Evolutionary conservation across 192 early-diverging fungal species (phyloP).

Genomic region (Coemansia sp.): DNA sequence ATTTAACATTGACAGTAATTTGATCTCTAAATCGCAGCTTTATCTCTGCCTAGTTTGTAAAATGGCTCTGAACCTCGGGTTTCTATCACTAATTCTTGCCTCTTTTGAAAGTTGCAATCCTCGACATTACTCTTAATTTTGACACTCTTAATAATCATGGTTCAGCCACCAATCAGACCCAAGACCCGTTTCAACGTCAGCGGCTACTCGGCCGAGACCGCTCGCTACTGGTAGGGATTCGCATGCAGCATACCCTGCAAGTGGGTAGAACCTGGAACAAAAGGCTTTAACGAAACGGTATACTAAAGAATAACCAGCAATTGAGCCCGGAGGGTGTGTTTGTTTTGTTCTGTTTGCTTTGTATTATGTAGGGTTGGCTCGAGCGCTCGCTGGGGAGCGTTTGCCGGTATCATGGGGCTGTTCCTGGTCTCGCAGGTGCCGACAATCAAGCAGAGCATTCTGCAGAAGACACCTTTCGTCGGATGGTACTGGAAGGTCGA

Average conservation of each 20-base stretch:
- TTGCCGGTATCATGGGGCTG: slow-evolving; percentile 34
- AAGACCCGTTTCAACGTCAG: slow-evolving; percentile 40
- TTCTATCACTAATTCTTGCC: too few species aligned
- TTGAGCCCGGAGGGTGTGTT: not conserved
- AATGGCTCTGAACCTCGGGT: too few species aligned
- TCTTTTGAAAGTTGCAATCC: not conserved
- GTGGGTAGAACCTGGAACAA: too few species aligned
- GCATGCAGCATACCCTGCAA: not conserved
- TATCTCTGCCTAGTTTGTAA: too few species aligned
- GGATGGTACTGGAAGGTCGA: slow-evolving; percentile 57
- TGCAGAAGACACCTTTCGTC: slow-evolving; percentile 43
- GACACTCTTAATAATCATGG: slow-evolving; percentile 17
- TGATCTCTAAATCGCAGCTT: too few species aligned
- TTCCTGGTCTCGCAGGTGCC: slow-evolving; percentile 51
- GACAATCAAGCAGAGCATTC: slow-evolving; percentile 29
- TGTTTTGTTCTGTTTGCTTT: not conserved
- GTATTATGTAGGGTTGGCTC: slow-evolving; percentile 31
- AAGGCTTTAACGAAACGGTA: too few species aligned
- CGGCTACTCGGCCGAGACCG: slow-evolving; percentile 46
- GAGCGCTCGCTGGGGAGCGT: slow-evolving; percentile 44
- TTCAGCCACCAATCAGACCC: slow-evolving; percentile 34
- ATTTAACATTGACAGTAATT: too few species aligned
- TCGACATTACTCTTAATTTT: not conserved
- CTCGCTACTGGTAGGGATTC: slow-evolving; percentile 33
- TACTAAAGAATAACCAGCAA: not conserved